A percentile compares a stretch with the other conserved stretches of the same genome.
Evolutionary conservation across 1,284 basidiomycete genomes (phyloP).

Genomic region (Rhodotorula sp.): DNA sequence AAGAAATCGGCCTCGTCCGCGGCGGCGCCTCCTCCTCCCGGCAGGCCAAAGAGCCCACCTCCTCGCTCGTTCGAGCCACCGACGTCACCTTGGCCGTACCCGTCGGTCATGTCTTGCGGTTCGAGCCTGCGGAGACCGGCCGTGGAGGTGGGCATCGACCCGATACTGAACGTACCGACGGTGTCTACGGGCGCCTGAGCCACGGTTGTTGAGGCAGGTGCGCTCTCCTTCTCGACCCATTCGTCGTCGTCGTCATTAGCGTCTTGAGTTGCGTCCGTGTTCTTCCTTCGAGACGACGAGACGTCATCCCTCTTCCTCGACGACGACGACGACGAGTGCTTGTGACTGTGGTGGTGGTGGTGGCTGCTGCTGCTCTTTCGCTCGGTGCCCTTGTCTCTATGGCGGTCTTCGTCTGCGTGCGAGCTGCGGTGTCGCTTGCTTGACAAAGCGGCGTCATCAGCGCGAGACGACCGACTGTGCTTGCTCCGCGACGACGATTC

Average conservation of each 20-base stretch:
- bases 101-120: conserved; percentile 58
- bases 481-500: background rate
- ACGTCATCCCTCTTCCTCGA: background rate
- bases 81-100: conserved; percentile 62
- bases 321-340: conserved; percentile 1
- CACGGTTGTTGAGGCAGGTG: too few relatives aligned
- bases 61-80: conserved; percentile 47
- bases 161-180: conserved; percentile 37
- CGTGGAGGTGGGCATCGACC: conserved; percentile 11
- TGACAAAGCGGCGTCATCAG: background rate
- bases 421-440: conserved; percentile 6
- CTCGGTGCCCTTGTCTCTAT: background rate
- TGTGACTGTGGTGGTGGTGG: background rate
- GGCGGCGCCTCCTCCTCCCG: conserved; percentile 3
- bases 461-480: conserved; percentile 7
- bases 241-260: conserved; percentile 30
- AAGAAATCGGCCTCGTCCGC: conserved; percentile 68
- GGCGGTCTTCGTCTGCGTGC: background rate
- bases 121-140: conserved; percentile 2
- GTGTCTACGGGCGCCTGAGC: conserved; percentile 29
- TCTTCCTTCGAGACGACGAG: background rate
- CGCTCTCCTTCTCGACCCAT: conserved; percentile 41
- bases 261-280: background rate
- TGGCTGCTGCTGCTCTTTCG: background rate
- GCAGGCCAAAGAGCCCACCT: conserved; percentile 32